Conservation (phyloP, 805 yeast genomes). For the Saturnispora kantuleensis region DNA sequence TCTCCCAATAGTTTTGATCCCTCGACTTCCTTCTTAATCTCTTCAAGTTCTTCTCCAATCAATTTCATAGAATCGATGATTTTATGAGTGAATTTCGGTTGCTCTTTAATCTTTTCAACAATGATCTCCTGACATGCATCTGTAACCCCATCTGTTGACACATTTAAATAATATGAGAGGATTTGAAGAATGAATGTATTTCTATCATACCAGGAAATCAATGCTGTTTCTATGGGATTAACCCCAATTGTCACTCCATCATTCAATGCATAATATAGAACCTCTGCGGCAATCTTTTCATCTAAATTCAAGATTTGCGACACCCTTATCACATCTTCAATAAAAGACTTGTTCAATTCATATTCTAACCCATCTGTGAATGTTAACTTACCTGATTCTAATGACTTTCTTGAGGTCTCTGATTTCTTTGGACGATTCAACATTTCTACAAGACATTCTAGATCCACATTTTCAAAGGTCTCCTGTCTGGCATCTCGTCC, state of each 20-base stretch:
- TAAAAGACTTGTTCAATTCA: conserved; percentile 56
- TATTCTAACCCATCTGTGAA: conserved; percentile 50
- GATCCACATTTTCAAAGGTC: conserved; percentile 23
- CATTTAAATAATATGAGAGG: conserved; percentile 30
- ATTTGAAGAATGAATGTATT: conserved; percentile 67
- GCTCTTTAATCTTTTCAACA: neutral
- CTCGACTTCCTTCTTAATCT: conserved; percentile 42
- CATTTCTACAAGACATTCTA: conserved; percentile 35
- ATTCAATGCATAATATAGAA: conserved; percentile 41
- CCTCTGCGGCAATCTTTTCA: conserved; percentile 65
- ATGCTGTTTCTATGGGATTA: conserved; percentile 49
- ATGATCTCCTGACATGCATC: neutral
- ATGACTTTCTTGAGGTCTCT: conserved; percentile 34
- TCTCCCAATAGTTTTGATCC: conserved; percentile 44
- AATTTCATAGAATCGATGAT: conserved; percentile 42
- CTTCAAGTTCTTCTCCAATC: conserved; percentile 47
- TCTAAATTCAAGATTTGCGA: conserved; percentile 66
- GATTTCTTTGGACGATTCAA: conserved; percentile 35
- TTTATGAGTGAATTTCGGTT: conserved; percentile 4
- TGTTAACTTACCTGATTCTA: conserved; percentile 38
- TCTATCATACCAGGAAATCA: conserved; percentile 57
- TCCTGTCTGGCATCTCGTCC: conserved; percentile 14
- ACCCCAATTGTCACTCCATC: conserved; percentile 32
- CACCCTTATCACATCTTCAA: conserved; percentile 45
- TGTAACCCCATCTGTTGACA: conserved; percentile 2